Evolutionary conservation across 169 alveolate species (phyloP).

Genomic region (Theileria sp.): DNA sequence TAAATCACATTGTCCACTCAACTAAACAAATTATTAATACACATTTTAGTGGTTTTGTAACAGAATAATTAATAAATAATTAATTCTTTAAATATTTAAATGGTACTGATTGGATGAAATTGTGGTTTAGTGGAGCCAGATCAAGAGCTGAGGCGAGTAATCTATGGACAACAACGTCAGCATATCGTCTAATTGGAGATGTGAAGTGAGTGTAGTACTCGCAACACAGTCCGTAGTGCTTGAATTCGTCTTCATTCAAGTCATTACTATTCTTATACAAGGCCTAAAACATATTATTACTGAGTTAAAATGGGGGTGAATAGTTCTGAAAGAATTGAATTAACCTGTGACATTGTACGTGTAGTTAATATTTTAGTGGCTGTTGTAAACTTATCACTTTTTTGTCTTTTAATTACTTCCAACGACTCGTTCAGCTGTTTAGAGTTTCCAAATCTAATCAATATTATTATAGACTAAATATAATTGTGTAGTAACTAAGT

Average conservation of each 20-base stretch:
- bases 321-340: conserved; percentile 54
- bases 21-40: conserved; percentile 57
- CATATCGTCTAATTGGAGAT: conserved; percentile 99
- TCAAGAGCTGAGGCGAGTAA: conserved; percentile 78
- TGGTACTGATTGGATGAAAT: conserved; percentile 53
- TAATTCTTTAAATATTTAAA: not conserved
- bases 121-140: conserved; percentile 58
- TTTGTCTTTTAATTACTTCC: conserved; percentile 78
- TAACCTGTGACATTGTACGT: conserved; percentile 94
- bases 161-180: conserved; percentile 95
- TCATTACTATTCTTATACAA: conserved; percentile 51
- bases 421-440: conserved; percentile 86
- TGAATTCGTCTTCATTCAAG: conserved; percentile 24
- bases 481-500: conserved; percentile 8
- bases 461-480: no score
- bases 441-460: conserved; percentile 77
- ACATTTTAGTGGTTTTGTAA: not conserved
- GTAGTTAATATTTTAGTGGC: conserved; percentile 89
- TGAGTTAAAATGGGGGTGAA: not conserved
- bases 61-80: not conserved
- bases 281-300: conserved; percentile 24
- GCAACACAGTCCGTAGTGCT: conserved; percentile 97
- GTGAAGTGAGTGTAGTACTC: conserved; percentile 99
- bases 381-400: conserved; percentile 85
- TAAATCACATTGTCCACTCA: conserved; percentile 86